Conservation (phyloP, 2,329 filamentous ascomycete species). For the Lasiodiplodia gonubiensis region DNA sequence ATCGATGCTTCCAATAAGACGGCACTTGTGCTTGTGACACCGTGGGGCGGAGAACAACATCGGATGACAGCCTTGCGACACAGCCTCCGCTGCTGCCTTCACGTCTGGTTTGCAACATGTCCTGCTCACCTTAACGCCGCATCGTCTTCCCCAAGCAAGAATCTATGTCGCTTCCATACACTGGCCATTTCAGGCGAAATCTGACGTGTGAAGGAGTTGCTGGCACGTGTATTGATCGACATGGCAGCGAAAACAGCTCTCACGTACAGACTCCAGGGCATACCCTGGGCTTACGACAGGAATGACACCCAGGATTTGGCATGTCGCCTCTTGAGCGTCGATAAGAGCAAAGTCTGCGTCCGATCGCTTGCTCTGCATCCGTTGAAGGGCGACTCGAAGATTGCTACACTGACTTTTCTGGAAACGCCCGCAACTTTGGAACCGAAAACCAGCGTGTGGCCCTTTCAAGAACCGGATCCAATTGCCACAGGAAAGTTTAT, state of each 20-base stretch:
- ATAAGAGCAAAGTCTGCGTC: background rate
- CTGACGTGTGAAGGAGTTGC: background rate
- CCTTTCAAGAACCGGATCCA: background rate
- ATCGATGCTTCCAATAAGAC: background rate
- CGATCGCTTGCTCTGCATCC: background rate
- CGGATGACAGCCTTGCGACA: background rate
- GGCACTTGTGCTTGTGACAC: background rate
- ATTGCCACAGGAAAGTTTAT: background rate
- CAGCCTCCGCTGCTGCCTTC: background rate
- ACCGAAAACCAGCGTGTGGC: background rate
- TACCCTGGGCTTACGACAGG: background rate
- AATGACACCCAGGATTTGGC: background rate
- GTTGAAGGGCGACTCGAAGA: background rate
- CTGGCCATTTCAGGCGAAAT: background rate
- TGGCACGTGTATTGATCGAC: background rate
- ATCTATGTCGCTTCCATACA: background rate
- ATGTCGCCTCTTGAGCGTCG: background rate
- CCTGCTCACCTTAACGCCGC: background rate
- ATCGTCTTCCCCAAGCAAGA: background rate
- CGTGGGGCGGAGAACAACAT: background rate
- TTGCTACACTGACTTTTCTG: background rate
- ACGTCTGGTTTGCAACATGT: background rate
- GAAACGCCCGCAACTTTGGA: background rate
- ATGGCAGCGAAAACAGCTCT: background rate
- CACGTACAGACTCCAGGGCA: background rate